Base-by-base conservation (phyloP, 1,284 basidiomycete genomes). In the Ustilago shanxiensis region DNA sequence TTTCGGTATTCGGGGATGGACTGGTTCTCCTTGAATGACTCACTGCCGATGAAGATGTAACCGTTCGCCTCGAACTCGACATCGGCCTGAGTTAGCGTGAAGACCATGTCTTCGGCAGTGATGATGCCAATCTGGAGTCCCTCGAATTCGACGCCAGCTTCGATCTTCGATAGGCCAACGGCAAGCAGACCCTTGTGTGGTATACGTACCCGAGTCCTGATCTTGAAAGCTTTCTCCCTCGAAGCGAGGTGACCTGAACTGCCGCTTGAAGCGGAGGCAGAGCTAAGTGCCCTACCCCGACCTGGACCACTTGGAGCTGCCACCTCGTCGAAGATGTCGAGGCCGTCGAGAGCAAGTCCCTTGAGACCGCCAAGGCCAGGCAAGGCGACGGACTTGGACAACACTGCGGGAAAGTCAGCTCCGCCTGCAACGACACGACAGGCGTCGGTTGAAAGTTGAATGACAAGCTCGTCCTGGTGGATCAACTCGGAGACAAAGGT, bases 261-360 rank as follows among this genome's bases (percentile, higher is more conserved):
- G 59, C 64, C 60, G 52, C 75, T 71, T n/a, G 63, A 64, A 24
- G 65, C 51, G n/a, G 75, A 69, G 22, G 67, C 56, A 20, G 75
- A 67, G 61, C 62, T 62, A 24, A 75, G 22, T 2, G 72, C 72
- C 35, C 72, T 26, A 2, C 72, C 72, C 7, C 72, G 64, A 1
- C 72, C 72, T 1, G 72, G 72, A 28, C 72, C 72, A 10, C 64
- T 71, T 44, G 73, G 73, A 8, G 69, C 69, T 16, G 69, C 47
- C 6, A 77, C 76, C 53, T 83, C 81, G 45, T 79, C 81, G 24
- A 81, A 65, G 11, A 83, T 72, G 45, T 77, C 62, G 24, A 83
- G 71, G 1, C 68, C 58, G 0, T 72, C 56, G n/a, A 81, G 55
- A 4, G 45, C 45, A n/a, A 83, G 33, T 5, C 68, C 72, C 13